Evolutionary conservation across 1,284 basidiomycete genomes (phyloP).

Genomic region (Ustilago hordei): DNA sequence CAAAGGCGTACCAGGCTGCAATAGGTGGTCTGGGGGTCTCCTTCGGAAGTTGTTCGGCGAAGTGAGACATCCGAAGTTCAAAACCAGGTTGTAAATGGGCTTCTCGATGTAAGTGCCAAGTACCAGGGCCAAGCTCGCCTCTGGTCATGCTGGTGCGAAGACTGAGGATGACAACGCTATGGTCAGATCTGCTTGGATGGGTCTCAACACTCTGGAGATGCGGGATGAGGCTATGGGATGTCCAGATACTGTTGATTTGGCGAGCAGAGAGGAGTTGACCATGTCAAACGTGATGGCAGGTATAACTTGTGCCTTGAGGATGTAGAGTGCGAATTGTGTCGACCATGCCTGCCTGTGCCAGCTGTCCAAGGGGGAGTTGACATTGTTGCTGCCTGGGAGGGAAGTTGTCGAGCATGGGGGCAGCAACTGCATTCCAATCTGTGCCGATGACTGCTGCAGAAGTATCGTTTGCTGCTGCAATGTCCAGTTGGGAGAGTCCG

Average conservation of each 20-base stretch:
- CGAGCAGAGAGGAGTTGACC: background rate
- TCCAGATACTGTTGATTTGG: background rate
- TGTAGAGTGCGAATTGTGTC: background rate
- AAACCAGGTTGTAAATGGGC: background rate
- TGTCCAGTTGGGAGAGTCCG: background rate
- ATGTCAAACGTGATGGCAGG: fast-evolving
- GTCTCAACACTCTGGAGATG: background rate
- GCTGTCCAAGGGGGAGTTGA: background rate
- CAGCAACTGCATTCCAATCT: background rate
- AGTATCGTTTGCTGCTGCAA: too few relatives aligned
- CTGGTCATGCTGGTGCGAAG: background rate
- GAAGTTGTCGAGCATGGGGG: background rate
- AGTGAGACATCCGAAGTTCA: background rate
- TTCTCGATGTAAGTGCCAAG: background rate
- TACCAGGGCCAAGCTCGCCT: background rate
- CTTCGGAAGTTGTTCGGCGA: background rate
- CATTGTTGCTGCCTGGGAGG: background rate
- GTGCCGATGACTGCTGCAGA: background rate
- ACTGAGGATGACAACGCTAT: background rate
- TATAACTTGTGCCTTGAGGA: background rate
- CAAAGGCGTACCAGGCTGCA: background rate
- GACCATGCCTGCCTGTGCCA: background rate
- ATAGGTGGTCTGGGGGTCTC: background rate
- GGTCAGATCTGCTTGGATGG: background rate
- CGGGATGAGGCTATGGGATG: background rate